Evolutionary conservation across 2,329 filamentous ascomycete species (phyloP), one percentile per base, ranked within the genome.

Genomic region (Coccinonectria pachysandricola): DNA sequence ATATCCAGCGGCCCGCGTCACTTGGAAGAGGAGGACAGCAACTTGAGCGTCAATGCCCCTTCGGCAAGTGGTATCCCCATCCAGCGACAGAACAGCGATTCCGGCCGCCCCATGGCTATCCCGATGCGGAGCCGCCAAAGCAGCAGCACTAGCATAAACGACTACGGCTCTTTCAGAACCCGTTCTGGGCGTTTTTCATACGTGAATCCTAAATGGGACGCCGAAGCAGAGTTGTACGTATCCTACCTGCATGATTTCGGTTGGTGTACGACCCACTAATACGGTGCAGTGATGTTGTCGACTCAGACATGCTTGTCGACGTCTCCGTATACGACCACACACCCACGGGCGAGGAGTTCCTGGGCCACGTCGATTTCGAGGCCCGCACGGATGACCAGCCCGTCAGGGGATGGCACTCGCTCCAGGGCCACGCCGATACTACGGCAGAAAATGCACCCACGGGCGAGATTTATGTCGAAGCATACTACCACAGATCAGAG

Each of bases 61-160:
- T 62, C 44, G 23, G 28, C 21, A 28, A 67, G 70, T 18, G 67
- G 71, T 15, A 64, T 76, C 30, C 62, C 73, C 1, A 76, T 79
- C 32, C 70, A 75, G 45, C 69, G 79, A 31, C 75, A 80, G 36
- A 80, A 78, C 31, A 91, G 83, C 49, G 85, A 93, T 43, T 79
- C 79, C 15, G 83, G 86, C 15, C 73, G 79, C 27, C 53, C 86
- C 10, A 88, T 95, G 77, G 84, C 86, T 16, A 96, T 98, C 40
- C 91, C 91, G 2, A 95, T 96, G 85, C 79, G 80, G 46, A 96
- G 87, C 54, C 78, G 91, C 29, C 91, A 96, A 53, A 96, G 88
- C 59, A 96, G 88, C 60, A 87, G 88, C 58, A 94, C 87, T 30
- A 93, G 88, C 48, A 65, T 79, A 38, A 68, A 71, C 18, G 83